Evolutionary conservation across 768 basidiomycete species (phyloP).

Genomic region (Lentinula guzmanii): DNA sequence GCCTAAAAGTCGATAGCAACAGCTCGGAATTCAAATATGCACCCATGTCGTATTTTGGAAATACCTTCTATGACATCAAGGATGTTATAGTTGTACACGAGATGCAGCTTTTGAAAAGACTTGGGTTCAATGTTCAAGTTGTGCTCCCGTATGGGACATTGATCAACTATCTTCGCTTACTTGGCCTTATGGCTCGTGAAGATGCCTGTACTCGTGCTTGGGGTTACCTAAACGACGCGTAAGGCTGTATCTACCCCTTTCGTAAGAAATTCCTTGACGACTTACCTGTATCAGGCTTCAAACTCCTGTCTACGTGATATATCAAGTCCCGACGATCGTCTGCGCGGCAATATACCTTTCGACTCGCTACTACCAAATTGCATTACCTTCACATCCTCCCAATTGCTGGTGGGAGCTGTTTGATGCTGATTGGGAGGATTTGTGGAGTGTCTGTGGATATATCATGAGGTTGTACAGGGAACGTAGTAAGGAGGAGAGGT

Average conservation of each 20-base stretch:
- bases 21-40: constrained; percentile 51
- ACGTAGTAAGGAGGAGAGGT: constrained; percentile 39
- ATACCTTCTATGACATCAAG: constrained; percentile 89
- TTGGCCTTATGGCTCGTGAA: constrained; percentile 73
- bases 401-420: constrained; percentile 93
- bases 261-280: not conserved
- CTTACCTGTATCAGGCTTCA: constrained; percentile 57
- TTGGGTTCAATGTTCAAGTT: constrained; percentile 93
- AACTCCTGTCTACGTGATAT: constrained; percentile 87
- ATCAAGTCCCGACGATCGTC: constrained; percentile 86
- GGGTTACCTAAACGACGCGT: constrained; percentile 97
- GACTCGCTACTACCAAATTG: constrained; percentile 61
- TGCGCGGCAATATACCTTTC: constrained; percentile 85
- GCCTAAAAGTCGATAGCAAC: constrained; percentile 22
- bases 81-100: constrained; percentile 92
- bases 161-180: constrained; percentile 87
- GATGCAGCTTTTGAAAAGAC: constrained; percentile 95
- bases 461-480: constrained; percentile 76
- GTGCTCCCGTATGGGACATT: constrained; percentile 91
- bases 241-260: constrained; percentile 25
- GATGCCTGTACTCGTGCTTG: constrained; percentile 76
- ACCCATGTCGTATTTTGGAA: constrained; percentile 87
- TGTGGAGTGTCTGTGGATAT: constrained; percentile 79
- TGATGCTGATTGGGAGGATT: constrained; percentile 85
- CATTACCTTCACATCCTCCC: constrained; percentile 66